phyloP scores from a whole-genome alignment of 1,139 yeast species.

The Pichia sp. region DNA sequence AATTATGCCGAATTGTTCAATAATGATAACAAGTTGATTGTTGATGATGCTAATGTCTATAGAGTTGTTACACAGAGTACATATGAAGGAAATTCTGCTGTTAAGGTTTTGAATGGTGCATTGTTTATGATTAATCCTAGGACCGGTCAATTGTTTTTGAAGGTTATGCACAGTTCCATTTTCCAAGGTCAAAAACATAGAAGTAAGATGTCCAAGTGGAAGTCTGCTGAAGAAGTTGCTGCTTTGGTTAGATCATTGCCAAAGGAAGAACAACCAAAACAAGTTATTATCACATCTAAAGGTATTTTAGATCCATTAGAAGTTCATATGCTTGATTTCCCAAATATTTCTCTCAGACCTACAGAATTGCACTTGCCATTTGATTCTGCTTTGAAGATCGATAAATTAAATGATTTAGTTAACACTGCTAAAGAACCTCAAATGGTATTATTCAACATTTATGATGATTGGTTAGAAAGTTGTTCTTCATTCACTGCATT shows the following conservation, averaged over 20 bases:
- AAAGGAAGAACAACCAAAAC: slow-evolving; percentile 92
- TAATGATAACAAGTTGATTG: slow-evolving; percentile 76
- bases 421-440: slow-evolving; percentile 89
- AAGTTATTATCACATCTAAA: slow-evolving; percentile 83
- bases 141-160: slow-evolving; percentile 84
- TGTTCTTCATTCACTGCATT: slow-evolving; percentile 93
- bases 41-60: slow-evolving; percentile 93
- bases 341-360: slow-evolving; percentile 85
- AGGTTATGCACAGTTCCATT: slow-evolving; percentile 89
- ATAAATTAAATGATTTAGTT: slow-evolving; percentile 76
- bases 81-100: slow-evolving; percentile 88
- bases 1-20: slow-evolving; percentile 91
- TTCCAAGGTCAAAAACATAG: slow-evolving; percentile 98
- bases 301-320: slow-evolving; percentile 95
- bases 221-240: slow-evolving; percentile 97
- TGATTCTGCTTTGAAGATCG: slow-evolving; percentile 80
- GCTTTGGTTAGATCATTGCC: slow-evolving; percentile 89
- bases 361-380: slow-evolving; percentile 91
- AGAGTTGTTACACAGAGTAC: slow-evolving; percentile 94
- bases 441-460: slow-evolving; percentile 85
- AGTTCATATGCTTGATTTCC: slow-evolving; percentile 96
- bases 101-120: slow-evolving; percentile 94
- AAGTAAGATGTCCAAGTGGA: slow-evolving; percentile 96
- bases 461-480: slow-evolving; percentile 89
- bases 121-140: slow-evolving; percentile 87